Percentiles rank a stretch among this genome's conserved stretches.
Conservation (phyloP, 768 basidiomycete species). For the Sarcomyxa edulis region DNA sequence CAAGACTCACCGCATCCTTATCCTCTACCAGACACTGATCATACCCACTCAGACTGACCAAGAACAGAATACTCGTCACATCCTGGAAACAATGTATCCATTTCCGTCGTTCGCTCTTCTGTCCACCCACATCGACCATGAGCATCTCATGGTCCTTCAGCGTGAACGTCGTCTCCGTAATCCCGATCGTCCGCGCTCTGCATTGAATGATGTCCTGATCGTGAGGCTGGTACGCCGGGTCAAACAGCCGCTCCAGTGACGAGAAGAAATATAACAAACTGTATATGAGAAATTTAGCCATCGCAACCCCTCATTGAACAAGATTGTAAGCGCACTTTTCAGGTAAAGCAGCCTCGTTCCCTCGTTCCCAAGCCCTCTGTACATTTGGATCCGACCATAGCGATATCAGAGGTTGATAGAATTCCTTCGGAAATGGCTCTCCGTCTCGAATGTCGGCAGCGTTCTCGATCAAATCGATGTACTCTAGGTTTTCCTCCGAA, state of each 20-base stretch:
- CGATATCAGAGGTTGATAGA: constrained; percentile 56
- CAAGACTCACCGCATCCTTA: constrained; percentile 69
- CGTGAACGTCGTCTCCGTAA: constrained; percentile 82
- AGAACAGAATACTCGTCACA: constrained; percentile 88
- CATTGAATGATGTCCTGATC: constrained; percentile 88
- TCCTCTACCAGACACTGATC: constrained; percentile 94
- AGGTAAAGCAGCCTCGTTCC: constrained; percentile 88
- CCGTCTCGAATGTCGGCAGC: constrained; percentile 72
- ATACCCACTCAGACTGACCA: constrained; percentile 89
- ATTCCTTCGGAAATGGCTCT: constrained; percentile 71
- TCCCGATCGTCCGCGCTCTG: constrained; percentile 85
- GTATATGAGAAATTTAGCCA: too few relatives aligned
- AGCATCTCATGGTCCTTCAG: constrained; percentile 79
- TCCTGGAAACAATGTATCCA: constrained; percentile 97
- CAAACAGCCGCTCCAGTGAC: constrained; percentile 75
- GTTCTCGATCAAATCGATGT: constrained; percentile 60
- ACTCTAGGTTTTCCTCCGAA: constrained; percentile 48
- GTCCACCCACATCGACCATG: constrained; percentile 92
- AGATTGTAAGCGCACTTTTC: constrained; percentile 62
- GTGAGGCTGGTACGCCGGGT: constrained; percentile 62
- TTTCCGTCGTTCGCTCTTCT: constrained; percentile 89
- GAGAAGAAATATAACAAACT: constrained; percentile 77
- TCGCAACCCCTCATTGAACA: neutral
- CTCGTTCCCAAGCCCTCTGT: constrained; percentile 70
- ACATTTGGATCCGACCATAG: constrained; percentile 80